Percentiles rank a stretch among this genome's conserved stretches.
Conservation (phyloP, 768 basidiomycete genomes). For the Rubroboletus satanas region DNA sequence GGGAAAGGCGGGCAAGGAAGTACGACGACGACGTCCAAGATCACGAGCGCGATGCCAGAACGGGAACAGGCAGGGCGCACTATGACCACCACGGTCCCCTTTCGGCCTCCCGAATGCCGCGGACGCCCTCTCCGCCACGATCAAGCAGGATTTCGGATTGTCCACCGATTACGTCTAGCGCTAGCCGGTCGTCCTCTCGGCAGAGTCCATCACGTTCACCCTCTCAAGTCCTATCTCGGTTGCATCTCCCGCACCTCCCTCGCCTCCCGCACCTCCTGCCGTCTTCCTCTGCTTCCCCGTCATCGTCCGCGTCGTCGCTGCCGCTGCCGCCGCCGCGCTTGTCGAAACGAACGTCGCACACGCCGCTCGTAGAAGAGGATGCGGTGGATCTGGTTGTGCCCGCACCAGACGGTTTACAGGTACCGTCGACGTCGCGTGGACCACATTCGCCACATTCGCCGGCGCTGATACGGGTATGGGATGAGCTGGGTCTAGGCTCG, state of each 20-base stretch:
- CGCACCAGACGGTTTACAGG: constrained; percentile 12
- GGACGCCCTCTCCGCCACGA: constrained; percentile 9
- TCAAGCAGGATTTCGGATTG: constrained; percentile 4
- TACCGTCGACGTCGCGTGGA: constrained; percentile 14
- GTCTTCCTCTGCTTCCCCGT: not conserved
- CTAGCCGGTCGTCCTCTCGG: constrained; percentile 10
- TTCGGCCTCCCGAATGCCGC: not conserved
- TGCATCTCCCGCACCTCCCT: constrained; percentile 1
- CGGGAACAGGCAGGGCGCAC: not conserved
- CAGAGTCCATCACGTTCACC: constrained; percentile 4
- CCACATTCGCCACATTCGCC: constrained; percentile 17
- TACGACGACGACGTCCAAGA: constrained; percentile 9
- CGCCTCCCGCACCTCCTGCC: constrained; percentile 9
- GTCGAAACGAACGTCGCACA: constrained; percentile 8
- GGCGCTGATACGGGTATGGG: constrained; percentile 27
- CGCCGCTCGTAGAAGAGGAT: constrained; percentile 43
- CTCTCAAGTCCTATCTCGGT: constrained; percentile 1
- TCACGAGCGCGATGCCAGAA: constrained; percentile 18
- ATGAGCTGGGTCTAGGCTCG: not conserved
- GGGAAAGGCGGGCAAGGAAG: not conserved
- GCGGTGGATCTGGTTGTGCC: constrained; percentile 84
- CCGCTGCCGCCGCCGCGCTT: not conserved
- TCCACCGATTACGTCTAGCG: constrained; percentile 4
- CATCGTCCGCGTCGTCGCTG: not conserved
- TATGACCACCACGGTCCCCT: not conserved